A percentile compares a stretch with the other conserved stretches of the same genome.
These are phyloP conservation scores for Schoenoplectus triqueter DNA, from an alignment of 202 grass and related monocot genomes.

Conservation along the genomic window DNA sequence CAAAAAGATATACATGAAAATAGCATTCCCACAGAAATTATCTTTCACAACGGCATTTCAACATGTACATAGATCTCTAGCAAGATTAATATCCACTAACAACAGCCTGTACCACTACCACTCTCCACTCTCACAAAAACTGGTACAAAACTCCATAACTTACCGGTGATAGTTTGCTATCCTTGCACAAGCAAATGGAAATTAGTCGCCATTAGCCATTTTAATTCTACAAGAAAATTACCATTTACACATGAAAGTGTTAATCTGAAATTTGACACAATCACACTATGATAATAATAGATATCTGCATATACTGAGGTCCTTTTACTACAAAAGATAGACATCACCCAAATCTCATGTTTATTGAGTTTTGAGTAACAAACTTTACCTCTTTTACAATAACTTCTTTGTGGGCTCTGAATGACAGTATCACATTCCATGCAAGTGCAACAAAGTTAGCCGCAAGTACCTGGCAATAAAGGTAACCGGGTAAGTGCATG, in stretches of 20 bases:
- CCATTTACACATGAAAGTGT: not conserved
- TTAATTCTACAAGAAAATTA: slow-evolving; percentile 28
- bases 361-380: not conserved
- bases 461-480: slow-evolving; percentile 63
- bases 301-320: slow-evolving; percentile 16
- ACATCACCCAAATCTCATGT: not conserved
- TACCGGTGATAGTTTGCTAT: not conserved
- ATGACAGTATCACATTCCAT: slow-evolving; percentile 93
- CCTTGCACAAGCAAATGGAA: slow-evolving; percentile 11
- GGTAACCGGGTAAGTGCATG: slow-evolving; percentile 13
- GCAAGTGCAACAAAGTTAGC: slow-evolving; percentile 88
- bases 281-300: not conserved
- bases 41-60: not conserved
- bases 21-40: not conserved
- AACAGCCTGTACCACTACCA: slow-evolving; percentile 16
- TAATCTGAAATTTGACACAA: not conserved
- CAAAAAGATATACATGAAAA: not conserved
- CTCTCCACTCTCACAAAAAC: slow-evolving; percentile 4
- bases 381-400: slow-evolving; percentile 59
- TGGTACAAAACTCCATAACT: slow-evolving; percentile 3
- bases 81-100: not conserved
- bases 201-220: slow-evolving; percentile 4
- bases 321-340: not conserved
- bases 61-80: slow-evolving; percentile 28
- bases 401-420: slow-evolving; percentile 87